A percentile compares a stretch with the other conserved stretches of the same genome.
phyloP scores from a whole-genome alignment of 345 rosid genomes.

The Rhodamnia rubescens region DNA sequence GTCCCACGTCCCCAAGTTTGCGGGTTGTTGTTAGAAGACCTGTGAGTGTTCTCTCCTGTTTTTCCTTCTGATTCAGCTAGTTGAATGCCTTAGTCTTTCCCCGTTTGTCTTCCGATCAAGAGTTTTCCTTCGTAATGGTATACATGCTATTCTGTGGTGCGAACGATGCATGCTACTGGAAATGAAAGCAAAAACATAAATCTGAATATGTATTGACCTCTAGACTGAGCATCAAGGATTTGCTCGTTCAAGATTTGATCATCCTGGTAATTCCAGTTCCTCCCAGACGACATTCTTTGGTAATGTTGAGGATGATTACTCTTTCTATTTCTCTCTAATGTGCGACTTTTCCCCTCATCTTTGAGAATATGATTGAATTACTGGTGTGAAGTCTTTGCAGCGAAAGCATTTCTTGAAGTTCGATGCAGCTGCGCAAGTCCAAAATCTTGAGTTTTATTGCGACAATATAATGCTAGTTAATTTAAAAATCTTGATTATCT shows the following conservation, averaged over 20 bases:
- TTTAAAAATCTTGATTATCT: neutral
- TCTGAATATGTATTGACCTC: neutral
- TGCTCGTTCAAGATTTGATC: neutral
- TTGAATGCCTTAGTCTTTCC: neutral
- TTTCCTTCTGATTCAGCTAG: neutral
- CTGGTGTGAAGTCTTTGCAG: neutral
- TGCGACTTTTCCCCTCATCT: neutral
- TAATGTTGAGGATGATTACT: neutral
- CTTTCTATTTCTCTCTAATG: neutral
- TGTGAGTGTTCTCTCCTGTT: constrained; percentile 30
- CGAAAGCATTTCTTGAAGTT: neutral
- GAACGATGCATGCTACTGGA: neutral
- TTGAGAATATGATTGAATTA: neutral
- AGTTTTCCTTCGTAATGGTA: neutral
- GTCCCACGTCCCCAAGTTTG: constrained; percentile 18
- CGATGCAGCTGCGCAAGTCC: neutral
- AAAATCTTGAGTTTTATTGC: neutral
- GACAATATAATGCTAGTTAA: neutral
- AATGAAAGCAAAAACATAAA: neutral
- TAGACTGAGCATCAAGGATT: neutral
- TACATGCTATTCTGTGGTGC: neutral
- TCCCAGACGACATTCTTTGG: neutral
- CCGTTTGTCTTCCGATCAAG: neutral
- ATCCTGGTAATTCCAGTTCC: neutral
- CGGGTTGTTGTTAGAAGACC: constrained; percentile 50